These are phyloP conservation scores for Acorus calamus DNA, from an alignment of 106 monocot genomes.

Conservation along the genomic window DNA sequence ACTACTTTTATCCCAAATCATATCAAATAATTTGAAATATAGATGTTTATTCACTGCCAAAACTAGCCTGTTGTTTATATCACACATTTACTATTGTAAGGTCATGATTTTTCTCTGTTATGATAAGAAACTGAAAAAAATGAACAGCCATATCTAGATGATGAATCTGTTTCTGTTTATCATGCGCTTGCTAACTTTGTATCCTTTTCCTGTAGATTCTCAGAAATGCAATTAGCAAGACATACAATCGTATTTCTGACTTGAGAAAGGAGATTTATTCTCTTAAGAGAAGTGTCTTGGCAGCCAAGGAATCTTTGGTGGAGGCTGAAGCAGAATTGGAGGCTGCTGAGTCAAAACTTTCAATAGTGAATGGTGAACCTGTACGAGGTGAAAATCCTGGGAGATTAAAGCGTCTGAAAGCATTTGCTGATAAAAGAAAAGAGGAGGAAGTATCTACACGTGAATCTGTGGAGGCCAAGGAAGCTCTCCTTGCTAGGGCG, in stretches of 20 bases:
- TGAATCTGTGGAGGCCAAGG: constrained; percentile 76
- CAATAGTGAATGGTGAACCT: constrained; percentile 65
- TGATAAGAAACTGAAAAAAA: too few species aligned
- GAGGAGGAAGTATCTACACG: constrained; percentile 28
- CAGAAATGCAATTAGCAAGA: constrained; percentile 78
- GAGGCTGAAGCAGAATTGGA: constrained; percentile 57
- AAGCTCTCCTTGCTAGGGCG: constrained; percentile 59
- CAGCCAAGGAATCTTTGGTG: constrained; percentile 26
- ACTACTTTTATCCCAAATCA: too few species aligned
- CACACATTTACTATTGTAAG: too few species aligned
- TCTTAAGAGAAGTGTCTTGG: constrained; percentile 9
- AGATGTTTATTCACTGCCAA: too few species aligned
- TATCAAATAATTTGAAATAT: too few species aligned
- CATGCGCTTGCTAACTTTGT: neutral
- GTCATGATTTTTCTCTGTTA: too few species aligned
- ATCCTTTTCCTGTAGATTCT: constrained; percentile 43
- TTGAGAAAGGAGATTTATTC: constrained; percentile 21
- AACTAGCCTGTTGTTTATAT: too few species aligned
- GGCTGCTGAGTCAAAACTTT: constrained; percentile 54
- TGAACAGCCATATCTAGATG: too few species aligned
- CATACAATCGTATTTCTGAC: constrained; percentile 71
- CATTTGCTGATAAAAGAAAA: constrained; percentile 45
- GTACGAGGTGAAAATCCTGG: constrained; percentile 67
- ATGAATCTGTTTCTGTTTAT: too few species aligned
- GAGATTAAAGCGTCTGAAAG: constrained; percentile 66